Evolutionary conservation across 1,284 basidiomycete genomes (phyloP).

Genomic region (Ceratobasidium theobromae): DNA sequence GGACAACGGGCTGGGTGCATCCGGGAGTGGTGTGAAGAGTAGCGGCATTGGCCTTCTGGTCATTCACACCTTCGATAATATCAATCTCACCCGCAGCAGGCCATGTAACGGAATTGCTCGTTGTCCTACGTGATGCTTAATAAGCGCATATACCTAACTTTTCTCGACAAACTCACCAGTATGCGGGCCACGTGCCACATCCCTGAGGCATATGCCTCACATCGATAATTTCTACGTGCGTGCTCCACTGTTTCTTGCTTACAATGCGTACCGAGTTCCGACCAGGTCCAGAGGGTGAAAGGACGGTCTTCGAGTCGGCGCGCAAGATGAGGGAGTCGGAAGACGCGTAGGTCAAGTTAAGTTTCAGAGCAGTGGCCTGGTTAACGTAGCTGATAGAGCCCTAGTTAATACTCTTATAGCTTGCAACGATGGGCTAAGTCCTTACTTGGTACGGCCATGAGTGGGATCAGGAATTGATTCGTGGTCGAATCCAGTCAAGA

Average conservation of each 20-base stretch:
- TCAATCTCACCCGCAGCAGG: conserved; percentile 53
- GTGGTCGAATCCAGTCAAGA: conserved; percentile 54
- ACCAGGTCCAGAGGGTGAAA: conserved; percentile 43
- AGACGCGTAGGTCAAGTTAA: conserved; percentile 54
- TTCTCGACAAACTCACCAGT: conserved; percentile 40
- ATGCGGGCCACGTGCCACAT: conserved; percentile 52
- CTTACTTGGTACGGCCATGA: conserved; percentile 63
- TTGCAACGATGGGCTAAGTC: conserved; percentile 19
- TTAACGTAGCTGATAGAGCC: conserved; percentile 49
- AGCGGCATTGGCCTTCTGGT: conserved; percentile 54
- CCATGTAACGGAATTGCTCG: conserved; percentile 44
- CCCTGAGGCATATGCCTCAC: conserved; percentile 39
- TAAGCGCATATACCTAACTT: neutral
- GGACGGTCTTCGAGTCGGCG: conserved; percentile 42
- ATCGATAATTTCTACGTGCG: conserved; percentile 37
- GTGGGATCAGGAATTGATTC: conserved; percentile 60
- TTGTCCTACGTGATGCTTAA: conserved; percentile 33
- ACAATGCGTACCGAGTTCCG: conserved; percentile 45
- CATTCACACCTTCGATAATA: conserved; percentile 67
- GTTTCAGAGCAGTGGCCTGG: conserved; percentile 47
- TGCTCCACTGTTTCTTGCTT: conserved; percentile 41
- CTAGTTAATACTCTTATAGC: conserved; percentile 44
- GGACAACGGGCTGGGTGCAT: conserved; percentile 63
- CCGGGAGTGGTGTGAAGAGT: conserved; percentile 63
- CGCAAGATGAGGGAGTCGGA: conserved; percentile 51